Evolutionary conservation across 352 stramenopile species (phyloP).

Genomic region (Phytophthora multivora): DNA sequence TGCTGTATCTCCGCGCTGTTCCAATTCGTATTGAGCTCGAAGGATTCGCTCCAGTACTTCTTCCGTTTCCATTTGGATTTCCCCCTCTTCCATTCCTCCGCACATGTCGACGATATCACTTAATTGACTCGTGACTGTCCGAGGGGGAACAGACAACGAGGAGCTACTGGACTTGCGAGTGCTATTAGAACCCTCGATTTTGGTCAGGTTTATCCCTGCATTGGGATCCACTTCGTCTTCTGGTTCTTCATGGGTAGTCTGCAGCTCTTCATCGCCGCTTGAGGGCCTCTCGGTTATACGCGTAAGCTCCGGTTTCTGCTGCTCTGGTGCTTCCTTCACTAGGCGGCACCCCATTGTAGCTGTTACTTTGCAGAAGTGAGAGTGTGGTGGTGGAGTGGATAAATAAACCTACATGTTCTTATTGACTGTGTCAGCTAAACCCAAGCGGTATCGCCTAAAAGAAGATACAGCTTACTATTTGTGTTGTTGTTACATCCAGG

Average conservation of each 20-base stretch:
- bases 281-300: slow-evolving; percentile 8
- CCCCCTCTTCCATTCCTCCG: slow-evolving; percentile 13
- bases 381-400: too few relatives aligned
- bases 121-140: slow-evolving; percentile 19
- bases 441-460: background rate
- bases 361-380: background rate
- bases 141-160: background rate
- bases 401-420: background rate
- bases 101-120: slow-evolving; percentile 25
- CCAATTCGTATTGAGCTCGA: slow-evolving; percentile 15
- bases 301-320: slow-evolving; percentile 1
- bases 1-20: slow-evolving; percentile 2
- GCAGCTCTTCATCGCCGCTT: background rate
- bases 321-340: background rate
- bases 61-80: slow-evolving; percentile 10
- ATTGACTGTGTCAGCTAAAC: background rate
- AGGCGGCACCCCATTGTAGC: slow-evolving; percentile 16
- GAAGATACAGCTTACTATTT: too few relatives aligned
- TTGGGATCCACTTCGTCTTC: background rate
- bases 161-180: background rate
- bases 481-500: background rate
- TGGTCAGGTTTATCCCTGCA: background rate
- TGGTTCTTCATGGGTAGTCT: background rate
- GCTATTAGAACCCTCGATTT: background rate
- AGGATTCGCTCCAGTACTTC: slow-evolving; percentile 19